Percentiles rank a stretch among this genome's conserved stretches.
Evolutionary conservation across 2,329 filamentous ascomycete genomes (phyloP).

Genomic region (Colletotrichum sp.): DNA sequence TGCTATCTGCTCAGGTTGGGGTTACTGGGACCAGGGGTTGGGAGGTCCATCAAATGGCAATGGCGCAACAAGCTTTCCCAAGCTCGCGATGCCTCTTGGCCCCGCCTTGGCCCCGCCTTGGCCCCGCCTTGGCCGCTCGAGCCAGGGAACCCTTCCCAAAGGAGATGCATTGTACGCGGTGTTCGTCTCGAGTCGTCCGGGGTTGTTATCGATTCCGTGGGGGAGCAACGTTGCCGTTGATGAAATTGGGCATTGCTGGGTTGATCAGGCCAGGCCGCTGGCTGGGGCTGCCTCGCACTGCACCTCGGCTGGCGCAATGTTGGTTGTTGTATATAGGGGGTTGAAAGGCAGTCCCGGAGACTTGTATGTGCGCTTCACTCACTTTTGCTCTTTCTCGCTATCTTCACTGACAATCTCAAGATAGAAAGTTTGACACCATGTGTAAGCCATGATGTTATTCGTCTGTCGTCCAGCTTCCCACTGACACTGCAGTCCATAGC

Average conservation of each 20-base stretch:
- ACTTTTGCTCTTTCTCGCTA: not conserved
- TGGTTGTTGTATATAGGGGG: not conserved
- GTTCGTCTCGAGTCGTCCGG: not conserved
- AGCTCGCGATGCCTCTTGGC: slow-evolving; percentile 14
- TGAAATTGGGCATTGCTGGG: not conserved
- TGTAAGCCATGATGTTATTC: not conserved
- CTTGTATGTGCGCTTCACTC: not conserved
- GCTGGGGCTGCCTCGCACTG: not conserved
- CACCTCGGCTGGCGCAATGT: not conserved
- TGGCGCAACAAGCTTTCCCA: slow-evolving; percentile 18
- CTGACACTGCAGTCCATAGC: not conserved
- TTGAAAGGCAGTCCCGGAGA: not conserved
- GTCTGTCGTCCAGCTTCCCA: no score
- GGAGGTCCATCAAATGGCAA: not conserved
- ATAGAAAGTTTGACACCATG: not conserved
- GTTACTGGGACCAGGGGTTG: not conserved
- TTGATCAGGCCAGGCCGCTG: not conserved
- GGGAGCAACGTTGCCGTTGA: not conserved
- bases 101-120: slow-evolving; percentile 12
- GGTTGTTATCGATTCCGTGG: not conserved
- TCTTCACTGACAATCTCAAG: not conserved
- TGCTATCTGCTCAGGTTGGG: not conserved
- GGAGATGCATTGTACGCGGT: not conserved
- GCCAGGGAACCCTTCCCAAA: not conserved
- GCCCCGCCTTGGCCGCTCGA: slow-evolving; percentile 6